A percentile compares a stretch with the other conserved stretches of the same genome.
phyloP scores from a whole-genome alignment of 176 grass and related monocot genomes.

The Aegilops umbellulata region DNA sequence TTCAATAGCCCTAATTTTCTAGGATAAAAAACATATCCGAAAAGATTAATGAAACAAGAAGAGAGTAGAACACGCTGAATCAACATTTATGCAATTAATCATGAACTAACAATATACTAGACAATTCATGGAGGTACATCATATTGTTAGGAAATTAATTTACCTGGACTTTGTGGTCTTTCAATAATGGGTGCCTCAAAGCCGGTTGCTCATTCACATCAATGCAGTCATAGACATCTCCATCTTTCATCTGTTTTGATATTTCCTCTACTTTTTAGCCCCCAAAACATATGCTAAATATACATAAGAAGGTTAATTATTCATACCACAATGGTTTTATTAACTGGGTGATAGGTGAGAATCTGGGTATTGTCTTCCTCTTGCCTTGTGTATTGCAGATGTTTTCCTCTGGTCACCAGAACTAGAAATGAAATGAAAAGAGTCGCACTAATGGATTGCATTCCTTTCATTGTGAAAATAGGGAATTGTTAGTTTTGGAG shows the following conservation, averaged over 20 bases:
- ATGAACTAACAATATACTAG: neutral
- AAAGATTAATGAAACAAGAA: neutral
- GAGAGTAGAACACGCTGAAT: neutral
- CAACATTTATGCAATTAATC: neutral
- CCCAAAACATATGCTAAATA: neutral
- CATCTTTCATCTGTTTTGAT: neutral
- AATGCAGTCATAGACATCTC: constrained; percentile 6
- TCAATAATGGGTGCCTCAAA: neutral
- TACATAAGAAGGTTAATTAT: neutral
- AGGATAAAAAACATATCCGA: neutral
- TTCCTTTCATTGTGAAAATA: neutral
- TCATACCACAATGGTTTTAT: neutral
- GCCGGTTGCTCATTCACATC: neutral
- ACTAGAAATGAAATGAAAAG: neutral
- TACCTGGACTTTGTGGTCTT: constrained; percentile 16
- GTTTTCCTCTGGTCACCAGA: neutral
- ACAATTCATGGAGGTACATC: neutral
- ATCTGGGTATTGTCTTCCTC: neutral
- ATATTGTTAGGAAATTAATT: neutral
- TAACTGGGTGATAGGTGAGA: neutral
- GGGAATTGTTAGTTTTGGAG: neutral
- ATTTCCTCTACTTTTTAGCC: neutral
- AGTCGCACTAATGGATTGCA: neutral
- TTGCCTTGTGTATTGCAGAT: neutral
- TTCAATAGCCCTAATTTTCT: neutral